Evolutionary conservation across 2,329 filamentous ascomycete species (phyloP), one percentile per base, ranked within the genome.

Genomic region (Diplodia sapinea): DNA sequence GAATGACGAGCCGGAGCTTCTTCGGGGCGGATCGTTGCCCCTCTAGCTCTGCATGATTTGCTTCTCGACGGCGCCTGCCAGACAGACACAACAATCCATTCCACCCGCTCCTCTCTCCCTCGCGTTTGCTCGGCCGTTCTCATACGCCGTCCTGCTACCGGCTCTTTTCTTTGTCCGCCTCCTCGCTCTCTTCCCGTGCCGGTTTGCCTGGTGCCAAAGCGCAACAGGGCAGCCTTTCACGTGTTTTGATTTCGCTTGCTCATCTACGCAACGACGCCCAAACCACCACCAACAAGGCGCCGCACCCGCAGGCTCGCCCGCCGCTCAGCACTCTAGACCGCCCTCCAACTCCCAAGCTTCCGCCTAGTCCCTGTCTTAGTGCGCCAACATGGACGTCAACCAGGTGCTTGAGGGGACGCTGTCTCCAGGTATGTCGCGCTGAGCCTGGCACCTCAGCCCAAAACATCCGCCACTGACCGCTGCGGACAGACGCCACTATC

Each of bases 351-450:
- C 17, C 51, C 23, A 59, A 26, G 47, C 51, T 68, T 31, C 62
- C 57, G 40, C 20, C 52, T 50, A 54, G 50, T 43, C 20, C 8
- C 36, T 20, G 57, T 71, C 68, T 74, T 74, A 75, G 75, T 74
- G 73, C 72, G 71, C 78, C 81, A 93, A 88, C 85, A 94, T 96
- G 91, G 93, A 98, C 85, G 96, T 98, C 85, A 96, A 94, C 86
- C 91, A 93, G 84, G 94, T 99, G 85, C 91, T 99, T 86, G 89
- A 93, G 83, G 94, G 94, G 85, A 98, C 95, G 81, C 89, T 98
- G 83, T 96, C 94, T 79, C 87, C 94, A 79, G 94, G 95, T 98
- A 85, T 81, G 54, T 67, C 49, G 54, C 63, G 31, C 36, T 26
- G 20, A 38, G 23, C 40, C 29, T 54, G 38, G 38, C 38, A 33